Percentiles rank a stretch among this genome's conserved stretches.
Evolutionary conservation across 768 basidiomycete species (phyloP).

Genomic region (Suillus subluteus): DNA sequence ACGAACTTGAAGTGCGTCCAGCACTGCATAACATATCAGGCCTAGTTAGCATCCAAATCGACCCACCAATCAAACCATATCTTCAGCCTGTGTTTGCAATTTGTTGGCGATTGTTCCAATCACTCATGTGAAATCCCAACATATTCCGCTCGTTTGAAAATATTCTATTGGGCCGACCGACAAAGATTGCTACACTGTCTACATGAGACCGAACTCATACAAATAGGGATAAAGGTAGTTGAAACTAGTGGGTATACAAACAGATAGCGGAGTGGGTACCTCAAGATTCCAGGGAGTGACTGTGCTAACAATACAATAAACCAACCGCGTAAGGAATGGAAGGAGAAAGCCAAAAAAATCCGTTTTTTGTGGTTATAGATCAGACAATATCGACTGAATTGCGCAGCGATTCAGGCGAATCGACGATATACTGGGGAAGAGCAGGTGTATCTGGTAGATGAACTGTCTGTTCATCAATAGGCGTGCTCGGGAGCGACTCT

Average conservation of each 20-base stretch:
- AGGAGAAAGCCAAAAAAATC: slow-evolving; percentile 4
- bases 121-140: not conserved
- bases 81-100: not conserved
- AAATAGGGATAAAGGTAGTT: slow-evolving; percentile 11
- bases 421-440: slow-evolving; percentile 26
- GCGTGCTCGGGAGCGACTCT: slow-evolving; percentile 29
- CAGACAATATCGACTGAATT: slow-evolving; percentile 24
- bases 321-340: slow-evolving; percentile 5
- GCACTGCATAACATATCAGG: not conserved
- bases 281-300: slow-evolving; percentile 6
- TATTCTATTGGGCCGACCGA: not conserved
- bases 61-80: not conserved
- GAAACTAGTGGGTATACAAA: slow-evolving; percentile 23
- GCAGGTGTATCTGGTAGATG: slow-evolving; percentile 23
- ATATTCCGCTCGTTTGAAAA: not conserved
- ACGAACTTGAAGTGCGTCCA: not conserved
- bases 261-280: slow-evolving; percentile 1
- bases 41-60: not conserved
- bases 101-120: not conserved
- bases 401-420: slow-evolving; percentile 17
- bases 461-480: slow-evolving; percentile 21
- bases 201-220: slow-evolving; percentile 29
- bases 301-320: slow-evolving; percentile 34
- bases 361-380: not conserved
- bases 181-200: slow-evolving; percentile 30